phyloP scores from a whole-genome alignment of 192 early-diverging fungal species.

The Backusella morwellensis region DNA sequence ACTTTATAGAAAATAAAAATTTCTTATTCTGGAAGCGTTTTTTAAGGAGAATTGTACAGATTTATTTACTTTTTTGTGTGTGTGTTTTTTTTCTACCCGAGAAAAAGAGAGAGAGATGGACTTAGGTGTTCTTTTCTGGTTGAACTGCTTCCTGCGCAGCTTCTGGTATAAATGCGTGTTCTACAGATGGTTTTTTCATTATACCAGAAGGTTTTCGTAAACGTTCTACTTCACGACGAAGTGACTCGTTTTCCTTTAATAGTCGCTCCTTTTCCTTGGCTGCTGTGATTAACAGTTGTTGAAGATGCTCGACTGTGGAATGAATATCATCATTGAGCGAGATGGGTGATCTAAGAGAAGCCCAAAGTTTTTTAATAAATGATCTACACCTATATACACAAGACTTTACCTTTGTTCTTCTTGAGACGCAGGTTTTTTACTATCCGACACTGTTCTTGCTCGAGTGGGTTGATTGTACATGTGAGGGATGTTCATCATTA shows the following conservation, averaged over 20 bases:
- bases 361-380: not conserved
- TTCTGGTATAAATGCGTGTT: not conserved
- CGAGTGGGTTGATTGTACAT: not conserved
- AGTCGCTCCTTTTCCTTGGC: constrained; percentile 14
- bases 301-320: constrained; percentile 11
- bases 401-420: constrained; percentile 2
- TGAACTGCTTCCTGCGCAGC: constrained; percentile 6
- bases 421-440: not conserved
- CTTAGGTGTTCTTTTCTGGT: not conserved
- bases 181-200: constrained; percentile 1
- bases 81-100: not conserved
- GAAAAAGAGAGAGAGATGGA: not conserved
- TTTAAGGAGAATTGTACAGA: not conserved
- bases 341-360: not conserved
- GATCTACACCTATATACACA: too few species aligned
- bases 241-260: constrained; percentile 17
- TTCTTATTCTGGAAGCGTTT: not conserved
- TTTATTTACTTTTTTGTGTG: not conserved
- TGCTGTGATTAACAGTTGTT: constrained; percentile 13
- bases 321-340: not conserved
- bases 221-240: constrained; percentile 21
- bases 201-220: constrained; percentile 15
- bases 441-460: constrained; percentile 5
- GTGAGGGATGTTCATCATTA: not conserved
- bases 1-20: not conserved